A percentile compares a stretch with the other conserved stretches of the same genome.
Conservation (phyloP, 345 rosid genomes). For the Acer saccharum region DNA sequence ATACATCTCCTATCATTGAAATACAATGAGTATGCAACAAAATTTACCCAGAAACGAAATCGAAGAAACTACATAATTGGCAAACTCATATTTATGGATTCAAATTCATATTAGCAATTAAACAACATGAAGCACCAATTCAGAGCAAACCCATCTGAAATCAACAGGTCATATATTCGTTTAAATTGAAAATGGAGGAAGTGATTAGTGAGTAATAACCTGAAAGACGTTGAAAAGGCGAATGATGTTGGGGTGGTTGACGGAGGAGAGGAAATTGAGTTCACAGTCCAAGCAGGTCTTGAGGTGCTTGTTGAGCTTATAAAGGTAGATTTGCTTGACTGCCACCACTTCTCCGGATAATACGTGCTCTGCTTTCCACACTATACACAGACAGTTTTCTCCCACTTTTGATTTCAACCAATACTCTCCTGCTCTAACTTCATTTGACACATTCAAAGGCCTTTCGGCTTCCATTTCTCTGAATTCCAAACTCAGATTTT, state of each 20-base stretch:
- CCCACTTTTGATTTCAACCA: slow-evolving; percentile 51
- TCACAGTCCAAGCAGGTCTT: slow-evolving; percentile 50
- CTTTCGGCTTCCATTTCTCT: slow-evolving; percentile 23
- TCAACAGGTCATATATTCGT: too few species aligned
- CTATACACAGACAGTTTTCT: slow-evolving; percentile 43
- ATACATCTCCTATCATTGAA: too few species aligned
- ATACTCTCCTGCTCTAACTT: slow-evolving; percentile 30
- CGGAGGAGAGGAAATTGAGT: slow-evolving; percentile 57
- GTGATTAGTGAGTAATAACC: slow-evolving; percentile 26
- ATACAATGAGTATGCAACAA: too few species aligned
- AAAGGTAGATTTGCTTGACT: slow-evolving; percentile 58
- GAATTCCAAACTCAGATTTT: too few species aligned
- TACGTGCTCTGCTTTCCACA: slow-evolving; percentile 55
- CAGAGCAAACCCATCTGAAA: too few species aligned
- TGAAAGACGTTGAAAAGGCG: slow-evolving; percentile 48
- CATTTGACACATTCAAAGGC: slow-evolving; percentile 2
- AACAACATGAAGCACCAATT: too few species aligned
- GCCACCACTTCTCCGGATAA: slow-evolving; percentile 51
- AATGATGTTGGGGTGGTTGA: slow-evolving; percentile 61
- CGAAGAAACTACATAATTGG: too few species aligned
- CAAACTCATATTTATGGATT: too few species aligned
- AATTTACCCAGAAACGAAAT: too few species aligned
- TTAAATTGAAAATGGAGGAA: too few species aligned
- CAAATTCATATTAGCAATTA: too few species aligned
- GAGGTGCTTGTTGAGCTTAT: slow-evolving; percentile 54